These are phyloP conservation scores for Podosphaera xanthii DNA, from an alignment of 2,329 filamentous ascomycete species.

Conservation along the genomic window DNA sequence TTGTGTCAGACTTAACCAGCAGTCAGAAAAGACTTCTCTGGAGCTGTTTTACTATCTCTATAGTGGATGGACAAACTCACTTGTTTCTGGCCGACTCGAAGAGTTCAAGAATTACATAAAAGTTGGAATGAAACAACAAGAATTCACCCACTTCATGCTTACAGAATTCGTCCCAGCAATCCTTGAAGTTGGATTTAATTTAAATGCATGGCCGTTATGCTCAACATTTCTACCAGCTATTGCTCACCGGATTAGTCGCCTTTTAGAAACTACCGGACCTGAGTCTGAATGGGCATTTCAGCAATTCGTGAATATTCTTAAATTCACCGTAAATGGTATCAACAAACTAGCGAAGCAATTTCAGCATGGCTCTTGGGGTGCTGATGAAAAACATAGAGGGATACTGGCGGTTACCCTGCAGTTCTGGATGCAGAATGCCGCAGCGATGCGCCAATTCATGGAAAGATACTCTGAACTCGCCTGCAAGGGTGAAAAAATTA, in stretches of 20 bases:
- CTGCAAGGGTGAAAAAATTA: constrained; percentile 3
- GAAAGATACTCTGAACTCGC: constrained; percentile 1
- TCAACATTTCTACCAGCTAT: constrained; percentile 10
- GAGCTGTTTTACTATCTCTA: constrained; percentile 14
- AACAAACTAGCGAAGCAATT: not conserved
- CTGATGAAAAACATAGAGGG: constrained; percentile 6
- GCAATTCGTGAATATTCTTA: constrained; percentile 8
- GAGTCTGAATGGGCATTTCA: constrained; percentile 4
- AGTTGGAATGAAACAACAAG: constrained; percentile 7
- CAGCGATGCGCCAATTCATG: constrained; percentile 6
- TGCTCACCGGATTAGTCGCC: constrained; percentile 2
- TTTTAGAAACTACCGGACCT: constrained; percentile 3
- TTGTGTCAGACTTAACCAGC: constrained; percentile 8
- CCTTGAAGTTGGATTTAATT: constrained; percentile 9
- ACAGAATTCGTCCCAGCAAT: constrained; percentile 11
- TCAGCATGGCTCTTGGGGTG: not conserved
- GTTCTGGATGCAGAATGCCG: constrained; percentile 10
- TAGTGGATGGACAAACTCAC: constrained; percentile 11
- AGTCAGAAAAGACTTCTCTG: constrained; percentile 6
- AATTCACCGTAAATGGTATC: constrained; percentile 8
- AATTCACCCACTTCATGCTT: constrained; percentile 12
- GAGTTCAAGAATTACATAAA: constrained; percentile 7
- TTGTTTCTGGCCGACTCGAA: constrained; percentile 4
- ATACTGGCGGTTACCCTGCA: constrained; percentile 6
- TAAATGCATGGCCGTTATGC: constrained; percentile 10